phyloP scores from a whole-genome alignment of 371 early-diverging fungal species.

The Apophysomyces ossiformis region DNA sequence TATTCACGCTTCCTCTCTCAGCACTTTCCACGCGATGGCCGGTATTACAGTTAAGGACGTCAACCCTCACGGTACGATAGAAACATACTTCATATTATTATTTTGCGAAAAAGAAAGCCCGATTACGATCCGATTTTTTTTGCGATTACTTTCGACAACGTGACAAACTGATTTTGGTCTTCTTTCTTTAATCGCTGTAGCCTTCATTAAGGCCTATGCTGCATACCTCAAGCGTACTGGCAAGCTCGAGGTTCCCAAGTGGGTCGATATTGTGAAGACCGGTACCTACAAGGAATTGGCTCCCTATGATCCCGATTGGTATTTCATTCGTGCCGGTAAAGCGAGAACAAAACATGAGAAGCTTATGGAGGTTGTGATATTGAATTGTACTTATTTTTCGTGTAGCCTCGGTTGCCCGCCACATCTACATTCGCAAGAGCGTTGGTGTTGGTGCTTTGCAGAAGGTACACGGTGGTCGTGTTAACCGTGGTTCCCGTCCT shows the following conservation, averaged over 20 bases:
- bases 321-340: constrained; percentile 92
- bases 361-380: neutral
- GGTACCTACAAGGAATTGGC: constrained; percentile 93
- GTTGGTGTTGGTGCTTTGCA: constrained; percentile 94
- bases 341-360: neutral
- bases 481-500: constrained; percentile 93
- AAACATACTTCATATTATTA: neutral
- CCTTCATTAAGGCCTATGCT: constrained; percentile 95
- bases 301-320: constrained; percentile 98
- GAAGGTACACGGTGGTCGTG: constrained; percentile 89
- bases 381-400: constrained; percentile 7
- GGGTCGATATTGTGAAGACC: constrained; percentile 98
- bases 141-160: neutral
- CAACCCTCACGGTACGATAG: constrained; percentile 70
- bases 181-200: constrained; percentile 17
- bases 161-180: too few relatives aligned
- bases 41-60: constrained; percentile 97
- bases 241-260: constrained; percentile 96
- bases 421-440: constrained; percentile 93
- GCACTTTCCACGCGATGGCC: constrained; percentile 40
- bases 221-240: constrained; percentile 97
- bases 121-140: neutral
- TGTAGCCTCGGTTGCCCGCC: constrained; percentile 92
- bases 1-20: constrained; percentile 7
- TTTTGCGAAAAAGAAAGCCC: neutral